phyloP scores from a whole-genome alignment of 441 rosid genomes.

The Syzygium syzygioides region DNA sequence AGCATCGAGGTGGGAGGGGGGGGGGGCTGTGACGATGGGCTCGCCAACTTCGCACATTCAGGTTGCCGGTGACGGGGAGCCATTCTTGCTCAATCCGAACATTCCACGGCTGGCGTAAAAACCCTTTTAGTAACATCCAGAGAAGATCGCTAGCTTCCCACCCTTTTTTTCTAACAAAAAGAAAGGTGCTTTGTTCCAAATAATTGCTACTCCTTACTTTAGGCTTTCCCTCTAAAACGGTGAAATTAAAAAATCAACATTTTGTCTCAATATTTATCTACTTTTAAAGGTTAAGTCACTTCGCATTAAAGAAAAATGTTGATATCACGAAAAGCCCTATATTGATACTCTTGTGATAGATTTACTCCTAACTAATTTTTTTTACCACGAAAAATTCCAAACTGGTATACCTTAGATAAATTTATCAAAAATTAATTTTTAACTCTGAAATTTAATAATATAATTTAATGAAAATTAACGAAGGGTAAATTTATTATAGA shows the following conservation, averaged over 20 bases:
- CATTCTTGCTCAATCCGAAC: neutral
- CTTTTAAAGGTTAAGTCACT: neutral
- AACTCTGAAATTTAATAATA: rapidly evolving
- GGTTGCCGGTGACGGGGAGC: neutral
- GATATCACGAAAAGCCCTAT: no score
- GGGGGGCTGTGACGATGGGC: neutral
- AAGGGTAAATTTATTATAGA: no score
- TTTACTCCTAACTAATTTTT: no score
- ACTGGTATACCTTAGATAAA: no score
- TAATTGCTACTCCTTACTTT: neutral
- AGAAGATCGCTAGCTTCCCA: neutral
- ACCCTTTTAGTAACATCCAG: rapidly evolving
- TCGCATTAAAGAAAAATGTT: neutral
- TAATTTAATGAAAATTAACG: no score
- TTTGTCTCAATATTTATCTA: neutral
- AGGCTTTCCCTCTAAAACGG: neutral
- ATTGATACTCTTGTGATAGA: no score
- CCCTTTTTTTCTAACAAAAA: neutral
- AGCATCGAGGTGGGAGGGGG: neutral
- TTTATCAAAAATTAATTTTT: no score
- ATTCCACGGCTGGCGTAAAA: rapidly evolving
- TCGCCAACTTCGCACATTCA: neutral
- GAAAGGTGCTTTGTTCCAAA: neutral
- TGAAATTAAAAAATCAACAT: neutral
- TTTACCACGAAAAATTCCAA: no score